Evolutionary conservation across 2,329 filamentous ascomycete genomes (phyloP).

Genomic region (Aspergillus sp.): DNA sequence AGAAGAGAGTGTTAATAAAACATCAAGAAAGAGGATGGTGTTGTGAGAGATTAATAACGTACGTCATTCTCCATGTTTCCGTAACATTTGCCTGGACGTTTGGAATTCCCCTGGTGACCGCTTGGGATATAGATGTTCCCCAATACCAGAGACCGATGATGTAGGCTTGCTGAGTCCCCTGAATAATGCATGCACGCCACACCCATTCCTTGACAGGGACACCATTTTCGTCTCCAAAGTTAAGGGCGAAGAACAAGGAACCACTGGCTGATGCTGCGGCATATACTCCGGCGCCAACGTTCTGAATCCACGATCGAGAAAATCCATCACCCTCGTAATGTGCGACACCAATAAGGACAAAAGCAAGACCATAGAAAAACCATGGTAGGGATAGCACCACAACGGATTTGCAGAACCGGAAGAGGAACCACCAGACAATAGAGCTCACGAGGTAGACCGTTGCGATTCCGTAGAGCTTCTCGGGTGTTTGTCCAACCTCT

Average conservation of each 20-base stretch:
- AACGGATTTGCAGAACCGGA: conserved; percentile 58
- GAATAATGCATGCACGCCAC: conserved; percentile 65
- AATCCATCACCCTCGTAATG: conserved; percentile 50
- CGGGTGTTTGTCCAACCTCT: conserved; percentile 58
- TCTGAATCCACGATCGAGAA: conserved; percentile 56
- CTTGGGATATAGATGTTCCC: conserved; percentile 56
- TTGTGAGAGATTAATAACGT: conserved; percentile 13
- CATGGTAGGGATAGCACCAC: conserved; percentile 62
- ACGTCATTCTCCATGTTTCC: conserved; percentile 48
- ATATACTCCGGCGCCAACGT: conserved; percentile 62
- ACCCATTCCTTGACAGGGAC: conserved; percentile 65
- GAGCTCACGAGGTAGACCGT: conserved; percentile 60
- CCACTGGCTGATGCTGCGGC: conserved; percentile 63
- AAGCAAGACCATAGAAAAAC: conserved; percentile 62
- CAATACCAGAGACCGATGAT: conserved; percentile 67
- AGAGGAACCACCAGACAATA: conserved; percentile 63
- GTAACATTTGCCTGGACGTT: conserved; percentile 37
- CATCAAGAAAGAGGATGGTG: neutral
- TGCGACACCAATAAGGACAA: conserved; percentile 62
- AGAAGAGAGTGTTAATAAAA: conserved; percentile 22
- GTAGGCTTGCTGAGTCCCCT: conserved; percentile 67
- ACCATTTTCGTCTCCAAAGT: conserved; percentile 65
- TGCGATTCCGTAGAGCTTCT: conserved; percentile 61
- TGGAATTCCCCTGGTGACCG: conserved; percentile 43
- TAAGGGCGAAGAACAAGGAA: conserved; percentile 65